These are phyloP conservation scores for Cutaneotrichosporon spelunceum DNA, from an alignment of 1,284 basidiomycete species.

Conservation along the genomic window DNA sequence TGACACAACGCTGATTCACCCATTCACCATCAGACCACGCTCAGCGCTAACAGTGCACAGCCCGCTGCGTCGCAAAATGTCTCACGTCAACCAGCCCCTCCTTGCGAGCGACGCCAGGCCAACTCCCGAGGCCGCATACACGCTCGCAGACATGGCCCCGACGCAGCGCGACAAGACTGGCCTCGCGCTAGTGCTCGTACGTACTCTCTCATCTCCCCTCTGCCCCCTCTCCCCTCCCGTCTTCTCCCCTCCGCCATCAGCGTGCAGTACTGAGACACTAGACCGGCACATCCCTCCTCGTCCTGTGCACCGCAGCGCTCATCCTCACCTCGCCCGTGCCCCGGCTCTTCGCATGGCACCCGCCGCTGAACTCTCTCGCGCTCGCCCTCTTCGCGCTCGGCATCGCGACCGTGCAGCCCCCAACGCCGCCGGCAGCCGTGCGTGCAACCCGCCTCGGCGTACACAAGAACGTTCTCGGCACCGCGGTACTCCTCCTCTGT, in stretches of 20 bases:
- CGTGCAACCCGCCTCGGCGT: conserved; percentile 35
- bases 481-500: conserved; percentile 38
- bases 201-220: not conserved
- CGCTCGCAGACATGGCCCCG: conserved; percentile 17
- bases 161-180: conserved; percentile 23
- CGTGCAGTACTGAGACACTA: conserved; percentile 19
- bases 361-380: conserved; percentile 42
- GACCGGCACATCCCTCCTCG: conserved; percentile 37
- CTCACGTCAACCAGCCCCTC: not conserved
- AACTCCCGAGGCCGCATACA: not conserved
- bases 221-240: not conserved
- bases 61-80: not conserved
- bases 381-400: conserved; percentile 42
- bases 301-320: conserved; percentile 37
- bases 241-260: too few species aligned
- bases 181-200: conserved; percentile 14
- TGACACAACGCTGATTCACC: not conserved
- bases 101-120: too few species aligned
- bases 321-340: conserved; percentile 31
- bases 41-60: too few species aligned
- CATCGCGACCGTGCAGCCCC: conserved; percentile 44
- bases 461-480: conserved; percentile 40
- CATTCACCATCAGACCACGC: too few species aligned
- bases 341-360: conserved; percentile 47
- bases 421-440: conserved; percentile 27